Conservation (phyloP, 208 protist species). For the Herpetomonas samuelpessoai region DNA sequence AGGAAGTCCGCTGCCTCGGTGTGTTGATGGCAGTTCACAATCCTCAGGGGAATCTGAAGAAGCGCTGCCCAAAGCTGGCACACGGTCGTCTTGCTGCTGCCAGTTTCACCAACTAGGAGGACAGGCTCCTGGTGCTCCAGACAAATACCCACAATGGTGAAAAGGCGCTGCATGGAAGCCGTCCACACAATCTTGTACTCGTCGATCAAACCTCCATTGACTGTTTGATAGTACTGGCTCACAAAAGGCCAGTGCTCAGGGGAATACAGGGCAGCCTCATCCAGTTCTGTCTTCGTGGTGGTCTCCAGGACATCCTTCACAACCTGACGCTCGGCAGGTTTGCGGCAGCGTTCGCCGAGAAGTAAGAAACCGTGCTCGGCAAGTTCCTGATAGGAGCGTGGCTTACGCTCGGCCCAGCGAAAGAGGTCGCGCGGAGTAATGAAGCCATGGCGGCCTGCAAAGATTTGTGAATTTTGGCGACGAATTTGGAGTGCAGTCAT, state of each 20-base stretch:
- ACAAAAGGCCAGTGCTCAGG: slow-evolving; percentile 86
- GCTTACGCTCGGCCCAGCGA: slow-evolving; percentile 97
- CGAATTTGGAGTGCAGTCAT: slow-evolving; percentile 96
- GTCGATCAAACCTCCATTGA: slow-evolving; percentile 67
- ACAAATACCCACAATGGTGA: slow-evolving; percentile 95
- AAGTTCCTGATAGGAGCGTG: slow-evolving; percentile 91
- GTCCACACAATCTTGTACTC: slow-evolving; percentile 97
- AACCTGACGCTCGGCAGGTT: slow-evolving; percentile 92
- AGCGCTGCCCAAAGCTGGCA: slow-evolving; percentile 95
- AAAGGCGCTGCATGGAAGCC: slow-evolving; percentile 94
- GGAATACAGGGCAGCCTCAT: slow-evolving; percentile 68
- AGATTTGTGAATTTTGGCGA: slow-evolving; percentile 95
- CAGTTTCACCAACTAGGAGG: slow-evolving; percentile 98
- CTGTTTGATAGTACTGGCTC: slow-evolving; percentile 52
- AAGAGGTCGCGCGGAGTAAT: slow-evolving; percentile 99
- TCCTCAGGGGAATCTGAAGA: slow-evolving; percentile 86
- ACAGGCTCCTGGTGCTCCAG: slow-evolving; percentile 95
- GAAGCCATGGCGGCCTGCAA: slow-evolving; percentile 98
- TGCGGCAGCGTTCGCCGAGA: slow-evolving; percentile 97
- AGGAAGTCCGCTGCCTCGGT: slow-evolving; percentile 99
- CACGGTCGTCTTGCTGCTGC: slow-evolving; percentile 98
- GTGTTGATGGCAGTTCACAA: slow-evolving; percentile 99
- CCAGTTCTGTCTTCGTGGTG: slow-evolving; percentile 66
- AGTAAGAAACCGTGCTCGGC: slow-evolving; percentile 98
- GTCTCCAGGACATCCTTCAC: slow-evolving; percentile 92